Base-by-base conservation (phyloP, 176 grass and related monocot genomes). In the Calamus simplicifolius region DNA sequence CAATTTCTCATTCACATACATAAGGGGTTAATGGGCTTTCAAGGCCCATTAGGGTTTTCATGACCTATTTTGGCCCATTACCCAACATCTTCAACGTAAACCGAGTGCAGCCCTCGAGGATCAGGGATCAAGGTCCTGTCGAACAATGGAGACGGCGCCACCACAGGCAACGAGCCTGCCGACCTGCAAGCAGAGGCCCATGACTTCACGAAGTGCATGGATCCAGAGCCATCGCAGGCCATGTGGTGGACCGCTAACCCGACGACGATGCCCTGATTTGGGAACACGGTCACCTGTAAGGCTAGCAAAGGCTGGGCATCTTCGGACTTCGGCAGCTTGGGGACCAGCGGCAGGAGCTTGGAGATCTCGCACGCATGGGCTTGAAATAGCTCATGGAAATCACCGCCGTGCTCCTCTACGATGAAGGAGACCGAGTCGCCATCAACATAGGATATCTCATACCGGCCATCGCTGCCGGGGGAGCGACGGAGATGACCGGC, bases 341-440 rank as follows among this genome's bases (percentile, higher is more conserved):
- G 66, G 16, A 51, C 29, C 30, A 77, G 53, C 28, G 10, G 52
- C 6, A 16, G 5, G 19, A 70, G 16, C 26, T 4, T 18, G 6
- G 27, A 19, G 55, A 77, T 26, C 5, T 70, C 50, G 14, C 66
- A 57, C 19, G 27, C 50, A 31, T 51, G 29, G 66, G 48, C 13
- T 3, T 30, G 17, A 8, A 66, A 16, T 0, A 77, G 29, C 48
- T 70, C 29, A 15, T 69, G 43, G 18, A 77, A 63, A 0, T 51
- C 50, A 1, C 27, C 50, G 4, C 31, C 50, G 51, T 21, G 51
- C 27, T 79, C 76, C 18, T 54, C 69, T 4, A 79, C 61, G 13
- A 43, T 58, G 60, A 79, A 67, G 2, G 53, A 6, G 18, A 79
- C 76, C 0, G 59, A 54, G 56, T 79, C 76, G 62, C 76, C 68